Base-by-base conservation (phyloP, 352 stramenopile species). In the Phytophthora cryptogea region DNA sequence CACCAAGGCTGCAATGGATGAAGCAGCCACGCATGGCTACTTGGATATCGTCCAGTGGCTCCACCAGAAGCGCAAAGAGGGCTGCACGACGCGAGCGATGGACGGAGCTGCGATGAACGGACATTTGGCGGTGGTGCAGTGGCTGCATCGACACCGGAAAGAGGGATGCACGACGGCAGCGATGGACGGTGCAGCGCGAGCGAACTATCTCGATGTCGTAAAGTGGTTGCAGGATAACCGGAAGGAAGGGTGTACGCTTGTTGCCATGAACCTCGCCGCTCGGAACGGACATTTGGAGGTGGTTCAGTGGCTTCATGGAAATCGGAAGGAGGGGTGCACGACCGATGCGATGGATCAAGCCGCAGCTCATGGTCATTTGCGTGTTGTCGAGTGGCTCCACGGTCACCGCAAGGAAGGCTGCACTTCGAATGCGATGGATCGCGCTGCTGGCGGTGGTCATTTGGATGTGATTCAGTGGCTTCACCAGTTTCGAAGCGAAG, bases 141-240 rank as follows among this genome's bases (percentile, higher is more conserved):
- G 54, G 54, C 49, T 76, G 28, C 63, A 76, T 33, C 20, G 40
- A 8, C 47, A 70, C 32, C 58, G 68, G 5, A 52, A 56, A 32
- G 64, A 72, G 46, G 68, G 63, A 3, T 70, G 63, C 37, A 70
- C 63, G 8, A 63, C 54, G 7, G 54, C 49, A 40, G 68, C 68
- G 0, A 70, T 76, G 59, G 54, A 67, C 9, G 52, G 43, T 3
- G 58, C 59, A 10, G 68, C 58, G 0, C 31, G 37, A 2, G 26
- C n/a, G 14, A 62, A 63, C 6, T 63, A 73, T 32, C 5, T 72
- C 1, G 8, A 57, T 2, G 48, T 72, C 3, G 48, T 72, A 9
- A 11, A 75, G 9, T 75, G 67, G 67, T 33, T 75, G 13, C 67
- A 75, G 1, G 46, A 60, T 9, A 74, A 72, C 27, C 58, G 63